Conservation (phyloP, 108 stramenopile genomes). For the Parietichytrium sp. region DNA sequence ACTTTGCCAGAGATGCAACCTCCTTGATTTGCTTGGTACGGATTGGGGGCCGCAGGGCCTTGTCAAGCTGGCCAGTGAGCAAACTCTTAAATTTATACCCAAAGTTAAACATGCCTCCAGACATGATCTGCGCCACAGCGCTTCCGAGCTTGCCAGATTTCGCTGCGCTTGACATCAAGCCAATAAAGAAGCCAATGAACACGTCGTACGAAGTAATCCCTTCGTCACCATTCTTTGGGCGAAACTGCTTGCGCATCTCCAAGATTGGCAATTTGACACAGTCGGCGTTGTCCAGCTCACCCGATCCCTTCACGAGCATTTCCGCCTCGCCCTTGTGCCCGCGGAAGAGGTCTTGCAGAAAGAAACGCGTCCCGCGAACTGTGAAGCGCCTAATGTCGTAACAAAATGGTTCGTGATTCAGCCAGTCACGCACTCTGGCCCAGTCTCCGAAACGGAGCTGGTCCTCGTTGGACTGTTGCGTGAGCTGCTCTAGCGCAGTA, state of each 20-base stretch:
- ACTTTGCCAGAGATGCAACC: neutral
- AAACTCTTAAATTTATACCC: constrained; percentile 3
- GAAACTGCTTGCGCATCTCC: constrained; percentile 39
- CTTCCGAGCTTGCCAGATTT: neutral
- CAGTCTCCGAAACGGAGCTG: constrained; percentile 38
- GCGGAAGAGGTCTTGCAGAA: constrained; percentile 23
- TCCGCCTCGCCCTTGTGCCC: constrained; percentile 18
- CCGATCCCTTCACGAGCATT: neutral
- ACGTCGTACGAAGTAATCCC: constrained; percentile 28
- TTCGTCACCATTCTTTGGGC: neutral
- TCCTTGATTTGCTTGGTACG: neutral
- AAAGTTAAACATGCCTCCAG: constrained; percentile 2
- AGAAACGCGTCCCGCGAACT: constrained; percentile 2
- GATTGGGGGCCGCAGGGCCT: constrained; percentile 3
- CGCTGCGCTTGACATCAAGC: neutral
- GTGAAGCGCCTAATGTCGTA: constrained; percentile 19
- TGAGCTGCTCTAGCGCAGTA: constrained; percentile 30
- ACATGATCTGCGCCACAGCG: constrained; percentile 22
- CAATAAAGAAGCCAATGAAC: constrained; percentile 15
- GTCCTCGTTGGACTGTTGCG: constrained; percentile 25
- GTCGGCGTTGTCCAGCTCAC: constrained; percentile 1
- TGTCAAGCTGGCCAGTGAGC: neutral
- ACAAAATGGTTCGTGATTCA: constrained; percentile 10
- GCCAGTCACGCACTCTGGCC: constrained; percentile 28
- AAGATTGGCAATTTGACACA: neutral